These are phyloP conservation scores for Voacanga thouarsii DNA, from an alignment of 257 asterid species.

Conservation along the genomic window DNA sequence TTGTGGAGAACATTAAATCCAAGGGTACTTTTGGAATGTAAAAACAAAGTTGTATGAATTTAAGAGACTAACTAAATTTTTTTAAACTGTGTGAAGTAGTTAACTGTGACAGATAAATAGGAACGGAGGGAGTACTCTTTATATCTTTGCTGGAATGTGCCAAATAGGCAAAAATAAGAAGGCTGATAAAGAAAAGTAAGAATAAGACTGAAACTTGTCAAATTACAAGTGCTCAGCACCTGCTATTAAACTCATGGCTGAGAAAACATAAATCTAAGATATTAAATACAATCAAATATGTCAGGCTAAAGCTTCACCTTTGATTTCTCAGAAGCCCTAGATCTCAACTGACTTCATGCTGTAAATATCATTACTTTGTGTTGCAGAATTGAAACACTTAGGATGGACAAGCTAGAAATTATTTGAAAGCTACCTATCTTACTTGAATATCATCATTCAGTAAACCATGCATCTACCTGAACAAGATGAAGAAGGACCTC, in stretches of 20 bases:
- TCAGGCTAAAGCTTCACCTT: not conserved
- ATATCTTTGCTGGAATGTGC: not conserved
- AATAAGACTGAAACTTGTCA: not conserved
- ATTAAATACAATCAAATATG: not conserved
- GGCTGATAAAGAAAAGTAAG: not conserved
- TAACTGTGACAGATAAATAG: too few species aligned
- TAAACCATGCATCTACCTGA: conserved; percentile 51
- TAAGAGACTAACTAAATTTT: too few species aligned
- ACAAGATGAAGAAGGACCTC: conserved; percentile 98
- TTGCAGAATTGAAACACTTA: not conserved
- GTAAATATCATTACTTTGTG: not conserved
- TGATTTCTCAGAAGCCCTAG: not conserved
- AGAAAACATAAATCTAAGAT: not conserved
- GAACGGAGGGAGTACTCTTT: too few species aligned
- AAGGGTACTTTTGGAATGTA: too few species aligned
- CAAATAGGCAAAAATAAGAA: not conserved
- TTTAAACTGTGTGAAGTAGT: too few species aligned
- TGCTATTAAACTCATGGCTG: not conserved
- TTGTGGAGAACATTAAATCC: too few species aligned
- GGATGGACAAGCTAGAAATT: not conserved
- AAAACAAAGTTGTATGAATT: too few species aligned
- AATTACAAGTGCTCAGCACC: not conserved
- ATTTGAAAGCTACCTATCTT: not conserved
- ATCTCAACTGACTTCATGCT: not conserved
- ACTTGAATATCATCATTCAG: conserved; percentile 2